Evolutionary conservation across 2,329 filamentous ascomycete genomes (phyloP), one percentile per base, ranked within the genome.

Genomic region (Epichloe brachyelytri): DNA sequence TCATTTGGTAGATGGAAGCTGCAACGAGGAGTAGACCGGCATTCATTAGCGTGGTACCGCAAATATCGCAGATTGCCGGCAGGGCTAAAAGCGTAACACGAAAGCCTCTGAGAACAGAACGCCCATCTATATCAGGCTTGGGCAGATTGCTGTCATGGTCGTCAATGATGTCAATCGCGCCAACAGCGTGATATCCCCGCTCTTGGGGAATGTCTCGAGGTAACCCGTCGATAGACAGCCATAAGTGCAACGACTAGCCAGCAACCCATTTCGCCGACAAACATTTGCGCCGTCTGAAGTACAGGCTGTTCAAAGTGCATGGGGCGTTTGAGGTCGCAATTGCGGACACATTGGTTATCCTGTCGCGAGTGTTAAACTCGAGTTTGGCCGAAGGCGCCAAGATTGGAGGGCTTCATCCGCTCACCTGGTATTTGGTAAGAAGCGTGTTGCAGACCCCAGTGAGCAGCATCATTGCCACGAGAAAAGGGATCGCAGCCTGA

Each of bases 1-100:
- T 97, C 93, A 98, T 98, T 71, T 98, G 93, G 70, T 96, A 98
- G 62, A 98, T 96, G 54, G 88, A 94, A 1, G 93, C 88, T 12
- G 88, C 93, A 22, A 97, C 90, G 64, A 97, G 90, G 46, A 97
- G 76, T 58, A 98, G 75, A 3, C 93, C 93, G 4, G 88, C 86
- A 63, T 98, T 98, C 90, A 98, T 97, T 51, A 97, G 78, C 4
- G 93, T 98, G 4, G 93, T 98, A 46, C 88, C 93, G 22, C 86
- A 82, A 57, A 97, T 95, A 65, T 98, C 93, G 69, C 90, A 96
- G 63, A 89, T 85, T 41, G 93, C 87, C 1, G 93, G 93, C 11
- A 95, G 72, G 7, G 89, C 84, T 50, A 98, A 78, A 33, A 97
- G 68, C 4, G 85, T 62, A 19, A 95, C 76, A 55, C 79, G 83